Base-by-base conservation (phyloP, 805 yeast genomes). In the Geotrichum ghanense region DNA sequence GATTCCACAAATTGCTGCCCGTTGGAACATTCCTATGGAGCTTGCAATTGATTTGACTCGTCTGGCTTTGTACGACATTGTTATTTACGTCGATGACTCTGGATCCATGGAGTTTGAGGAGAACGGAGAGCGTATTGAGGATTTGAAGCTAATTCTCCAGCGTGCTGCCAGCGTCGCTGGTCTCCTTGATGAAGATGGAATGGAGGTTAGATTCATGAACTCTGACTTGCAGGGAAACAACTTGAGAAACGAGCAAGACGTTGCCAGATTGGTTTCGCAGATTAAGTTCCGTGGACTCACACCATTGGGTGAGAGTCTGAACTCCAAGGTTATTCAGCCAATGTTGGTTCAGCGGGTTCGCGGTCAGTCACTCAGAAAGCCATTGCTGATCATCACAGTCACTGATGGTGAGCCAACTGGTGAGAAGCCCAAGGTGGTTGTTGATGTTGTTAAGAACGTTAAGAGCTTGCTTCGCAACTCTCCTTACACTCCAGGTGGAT, bases 401-500 rank as follows among this genome's bases (percentile, higher is more conserved):
- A 60, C 64, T 16, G 64, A 60, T 39, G 64, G 64, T 12, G 54
- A 52, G 44, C 64, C 64, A 9, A 60, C 62, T 7, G 63, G 63
- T 12, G 64, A 60, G 43, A 46, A 50, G 22, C 39, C 51, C 27
- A 47, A 42, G 31, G 47, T 52, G 26, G 45, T 60, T n/a, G 51
- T 52, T 45, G 48, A 50, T 14, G 56, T 50, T 14, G 52, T 60
- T 45, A 47, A 48, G 40, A 47, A 47, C 19, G 52, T 63, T 31
- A 59, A 59, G 49, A 31, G 45, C 22, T 43, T 50, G n/a, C 47
- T 59, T 10, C 19, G 45, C 2, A 52, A 50, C 43, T 48, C 55
- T 27, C 46, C 57, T 6, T 60, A 50, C 45, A 59, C 62, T 2
- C 56, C 62, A 2, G 58, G 57, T 7, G 55, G 62, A n/a, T 53